phyloP scores from a whole-genome alignment of 345 rosid species.

The Gossypium ekmanianum region DNA sequence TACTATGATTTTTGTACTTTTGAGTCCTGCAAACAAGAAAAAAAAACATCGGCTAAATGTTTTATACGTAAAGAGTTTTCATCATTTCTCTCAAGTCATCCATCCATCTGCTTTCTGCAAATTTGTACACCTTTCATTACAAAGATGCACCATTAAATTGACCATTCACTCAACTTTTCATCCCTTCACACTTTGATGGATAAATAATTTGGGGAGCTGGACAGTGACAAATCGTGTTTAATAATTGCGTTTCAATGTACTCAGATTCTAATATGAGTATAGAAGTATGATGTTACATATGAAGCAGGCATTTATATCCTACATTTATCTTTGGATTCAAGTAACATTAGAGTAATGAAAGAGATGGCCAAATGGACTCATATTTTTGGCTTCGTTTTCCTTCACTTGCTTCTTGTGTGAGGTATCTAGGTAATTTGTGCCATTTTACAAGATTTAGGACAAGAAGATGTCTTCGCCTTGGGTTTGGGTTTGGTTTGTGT shows the following conservation, averaged over 20 bases:
- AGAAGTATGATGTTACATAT: too few species aligned
- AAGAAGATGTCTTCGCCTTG: not conserved
- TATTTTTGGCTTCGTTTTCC: not conserved
- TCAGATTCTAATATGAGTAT: too few species aligned
- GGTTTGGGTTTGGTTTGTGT: not conserved
- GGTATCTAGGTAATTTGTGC: constrained; percentile 14
- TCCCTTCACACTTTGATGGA: not conserved
- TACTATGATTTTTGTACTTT: constrained; percentile 36
- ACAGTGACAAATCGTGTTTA: too few species aligned
- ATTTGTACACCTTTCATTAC: not conserved
- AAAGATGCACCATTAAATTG: constrained; percentile 2
- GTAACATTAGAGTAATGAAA: not conserved
- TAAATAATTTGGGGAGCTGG: too few species aligned
- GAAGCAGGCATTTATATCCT: too few species aligned
- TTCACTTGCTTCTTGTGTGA: not conserved
- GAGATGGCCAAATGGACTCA: not conserved
- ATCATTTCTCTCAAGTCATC: constrained; percentile 6
- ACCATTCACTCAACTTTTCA: constrained; percentile 13
- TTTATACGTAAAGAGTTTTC: not conserved
- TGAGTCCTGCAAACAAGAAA: not conserved
- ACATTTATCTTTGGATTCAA: too few species aligned
- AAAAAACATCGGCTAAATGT: constrained; percentile 13
- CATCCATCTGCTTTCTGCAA: not conserved
- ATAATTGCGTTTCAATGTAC: too few species aligned
- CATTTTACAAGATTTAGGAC: constrained; percentile 11